Conservation (phyloP, 2,329 filamentous ascomycete genomes). For the Biscogniauxia marginata region DNA sequence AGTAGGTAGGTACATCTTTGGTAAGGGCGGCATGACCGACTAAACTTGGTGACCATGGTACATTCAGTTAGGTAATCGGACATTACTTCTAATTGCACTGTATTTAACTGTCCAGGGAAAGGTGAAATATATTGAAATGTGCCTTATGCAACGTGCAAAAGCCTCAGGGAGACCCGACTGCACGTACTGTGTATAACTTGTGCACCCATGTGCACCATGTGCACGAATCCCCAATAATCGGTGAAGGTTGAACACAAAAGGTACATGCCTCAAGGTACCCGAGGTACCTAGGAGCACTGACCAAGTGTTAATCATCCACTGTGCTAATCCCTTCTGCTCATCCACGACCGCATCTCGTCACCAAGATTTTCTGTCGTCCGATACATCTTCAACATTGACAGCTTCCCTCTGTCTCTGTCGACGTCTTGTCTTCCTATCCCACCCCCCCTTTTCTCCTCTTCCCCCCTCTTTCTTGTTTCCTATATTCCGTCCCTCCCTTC, state of each 20-base stretch:
- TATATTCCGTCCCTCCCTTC: slow-evolving; percentile 16
- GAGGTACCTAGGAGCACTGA: background rate
- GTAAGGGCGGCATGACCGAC: background rate
- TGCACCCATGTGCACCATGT: background rate
- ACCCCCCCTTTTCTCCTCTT: slow-evolving; percentile 11
- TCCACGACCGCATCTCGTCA: background rate
- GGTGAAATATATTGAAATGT: background rate
- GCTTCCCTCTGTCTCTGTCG: background rate
- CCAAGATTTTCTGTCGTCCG: background rate
- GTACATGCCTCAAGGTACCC: background rate
- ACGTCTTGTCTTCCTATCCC: slow-evolving; percentile 1
- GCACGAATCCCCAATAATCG: too few species aligned
- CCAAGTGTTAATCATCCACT: background rate
- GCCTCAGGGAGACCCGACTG: background rate
- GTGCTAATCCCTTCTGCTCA: background rate
- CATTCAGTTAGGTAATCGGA: background rate
- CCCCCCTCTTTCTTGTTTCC: slow-evolving; percentile 18
- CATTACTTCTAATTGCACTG: background rate
- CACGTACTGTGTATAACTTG: background rate
- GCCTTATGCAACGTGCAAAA: background rate
- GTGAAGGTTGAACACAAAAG: too few species aligned
- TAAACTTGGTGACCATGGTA: background rate
- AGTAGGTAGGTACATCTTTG: background rate
- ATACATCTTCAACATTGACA: slow-evolving; percentile 15
- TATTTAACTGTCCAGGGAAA: background rate